Conservation (phyloP, 2,329 filamentous ascomycete genomes). For the Diaporthe sp. region DNA sequence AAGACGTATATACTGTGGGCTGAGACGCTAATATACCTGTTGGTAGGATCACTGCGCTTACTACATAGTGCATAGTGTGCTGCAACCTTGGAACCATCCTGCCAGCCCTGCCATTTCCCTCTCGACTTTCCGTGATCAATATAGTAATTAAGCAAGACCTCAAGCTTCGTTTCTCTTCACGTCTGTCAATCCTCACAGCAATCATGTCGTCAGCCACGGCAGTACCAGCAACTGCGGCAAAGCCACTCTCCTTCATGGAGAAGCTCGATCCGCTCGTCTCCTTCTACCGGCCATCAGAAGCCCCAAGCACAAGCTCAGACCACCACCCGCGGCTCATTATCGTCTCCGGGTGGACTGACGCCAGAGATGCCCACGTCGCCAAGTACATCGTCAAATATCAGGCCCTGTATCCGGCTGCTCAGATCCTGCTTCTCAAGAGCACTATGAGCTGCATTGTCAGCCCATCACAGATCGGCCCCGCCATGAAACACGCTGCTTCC, state of each 20-base stretch:
- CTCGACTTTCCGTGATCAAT: no score
- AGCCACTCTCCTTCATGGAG: constrained; percentile 20
- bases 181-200: background rate
- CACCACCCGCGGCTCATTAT: constrained; percentile 57
- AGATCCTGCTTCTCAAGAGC: constrained; percentile 59
- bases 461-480: constrained; percentile 48
- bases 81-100: no score
- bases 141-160: no score
- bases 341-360: constrained; percentile 61
- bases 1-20: no score
- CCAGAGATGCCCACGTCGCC: constrained; percentile 40
- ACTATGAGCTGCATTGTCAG: constrained; percentile 35
- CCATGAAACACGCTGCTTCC: constrained; percentile 44
- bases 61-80: background rate
- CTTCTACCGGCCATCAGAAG: background rate
- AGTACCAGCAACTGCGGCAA: background rate
- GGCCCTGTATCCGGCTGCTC: constrained; percentile 54
- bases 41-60: background rate
- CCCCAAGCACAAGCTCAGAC: background rate
- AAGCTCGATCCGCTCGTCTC: constrained; percentile 10
- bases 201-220: background rate
- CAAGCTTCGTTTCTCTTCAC: no score
- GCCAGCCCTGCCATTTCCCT: no score
- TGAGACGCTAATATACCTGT: background rate
- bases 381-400: constrained; percentile 62